phyloP scores from a whole-genome alignment of 306 rosid genomes.

The Casuarina equisetifolia region DNA sequence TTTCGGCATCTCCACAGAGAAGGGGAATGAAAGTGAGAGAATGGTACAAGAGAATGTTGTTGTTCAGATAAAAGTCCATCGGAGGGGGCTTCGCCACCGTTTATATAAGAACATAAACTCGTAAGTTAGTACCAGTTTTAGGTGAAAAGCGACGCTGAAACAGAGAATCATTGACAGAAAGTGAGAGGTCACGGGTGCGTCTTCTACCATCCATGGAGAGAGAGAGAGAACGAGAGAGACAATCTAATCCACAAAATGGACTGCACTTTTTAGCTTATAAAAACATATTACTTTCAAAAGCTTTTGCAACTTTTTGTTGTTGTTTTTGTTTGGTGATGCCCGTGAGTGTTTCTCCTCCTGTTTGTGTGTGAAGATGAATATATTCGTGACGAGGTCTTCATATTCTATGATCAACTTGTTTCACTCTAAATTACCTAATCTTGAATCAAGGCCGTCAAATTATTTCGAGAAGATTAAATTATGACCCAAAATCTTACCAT shows the following conservation, averaged over 20 bases:
- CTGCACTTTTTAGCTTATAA: constrained; percentile 41
- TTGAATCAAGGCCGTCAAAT: constrained; percentile 17
- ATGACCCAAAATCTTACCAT: neutral
- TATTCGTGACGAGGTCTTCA: constrained; percentile 34
- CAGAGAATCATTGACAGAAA: constrained; percentile 42
- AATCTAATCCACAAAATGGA: constrained; percentile 49
- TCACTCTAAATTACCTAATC: constrained; percentile 1
- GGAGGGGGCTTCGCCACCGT: constrained; percentile 14
- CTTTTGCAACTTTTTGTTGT: constrained; percentile 34
- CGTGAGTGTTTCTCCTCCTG: constrained; percentile 60
- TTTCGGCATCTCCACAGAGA: constrained; percentile 54
- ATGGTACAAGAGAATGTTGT: constrained; percentile 6
- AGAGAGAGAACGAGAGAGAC: constrained; percentile 38
- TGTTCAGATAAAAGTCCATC: constrained; percentile 17
- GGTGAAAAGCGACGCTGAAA: constrained; percentile 53
- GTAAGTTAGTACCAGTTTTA: constrained; percentile 18
- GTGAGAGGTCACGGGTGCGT: constrained; percentile 80
- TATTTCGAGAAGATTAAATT: neutral
- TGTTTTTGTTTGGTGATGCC: constrained; percentile 60
- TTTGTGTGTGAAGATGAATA: constrained; percentile 47
- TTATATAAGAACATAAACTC: constrained; percentile 11
- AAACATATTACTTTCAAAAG: constrained; percentile 22
- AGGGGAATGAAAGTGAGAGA: constrained; percentile 16
- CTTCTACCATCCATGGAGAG: constrained; percentile 30
- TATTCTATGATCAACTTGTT: neutral